Conservation (phyloP, 768 basidiomycete genomes). For the Psilocybe cyanescens region DNA sequence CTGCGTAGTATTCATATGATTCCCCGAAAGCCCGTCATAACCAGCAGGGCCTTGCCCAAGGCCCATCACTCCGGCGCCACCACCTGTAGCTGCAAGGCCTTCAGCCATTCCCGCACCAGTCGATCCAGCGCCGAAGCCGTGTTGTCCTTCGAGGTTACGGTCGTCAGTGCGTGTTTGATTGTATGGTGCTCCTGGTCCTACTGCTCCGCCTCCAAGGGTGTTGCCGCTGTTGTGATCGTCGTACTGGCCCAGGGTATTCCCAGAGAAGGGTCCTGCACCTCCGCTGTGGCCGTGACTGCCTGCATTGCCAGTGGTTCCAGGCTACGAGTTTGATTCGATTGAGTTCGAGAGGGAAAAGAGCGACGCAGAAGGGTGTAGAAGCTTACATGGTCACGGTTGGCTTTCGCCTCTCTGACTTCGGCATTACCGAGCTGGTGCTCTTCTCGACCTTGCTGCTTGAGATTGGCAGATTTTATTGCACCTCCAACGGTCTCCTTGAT, state of each 20-base stretch:
- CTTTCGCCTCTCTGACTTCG: neutral
- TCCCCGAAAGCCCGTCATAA: too few species aligned
- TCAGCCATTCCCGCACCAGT: neutral
- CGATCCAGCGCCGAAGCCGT: neutral
- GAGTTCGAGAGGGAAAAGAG: too few species aligned
- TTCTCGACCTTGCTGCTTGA: neutral
- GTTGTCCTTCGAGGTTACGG: neutral
- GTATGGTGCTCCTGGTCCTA: too few species aligned
- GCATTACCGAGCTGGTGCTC: neutral
- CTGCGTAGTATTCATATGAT: neutral
- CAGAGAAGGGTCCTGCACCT: neutral
- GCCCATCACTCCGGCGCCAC: neutral
- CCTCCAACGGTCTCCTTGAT: neutral
- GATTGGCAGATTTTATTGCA: neutral
- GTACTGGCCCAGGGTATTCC: neutral
- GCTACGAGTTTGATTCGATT: neutral
- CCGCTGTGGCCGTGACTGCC: neutral
- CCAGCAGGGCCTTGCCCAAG: neutral
- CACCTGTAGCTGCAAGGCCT: neutral
- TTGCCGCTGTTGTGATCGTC: neutral
- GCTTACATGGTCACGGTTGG: neutral
- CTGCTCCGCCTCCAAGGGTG: too few species aligned
- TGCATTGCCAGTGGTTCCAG: neutral
- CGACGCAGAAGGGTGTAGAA: too few species aligned
- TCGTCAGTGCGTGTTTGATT: neutral